Base-by-base conservation (phyloP, 371 early-diverging fungal species). In the Mortierella sp. region DNA sequence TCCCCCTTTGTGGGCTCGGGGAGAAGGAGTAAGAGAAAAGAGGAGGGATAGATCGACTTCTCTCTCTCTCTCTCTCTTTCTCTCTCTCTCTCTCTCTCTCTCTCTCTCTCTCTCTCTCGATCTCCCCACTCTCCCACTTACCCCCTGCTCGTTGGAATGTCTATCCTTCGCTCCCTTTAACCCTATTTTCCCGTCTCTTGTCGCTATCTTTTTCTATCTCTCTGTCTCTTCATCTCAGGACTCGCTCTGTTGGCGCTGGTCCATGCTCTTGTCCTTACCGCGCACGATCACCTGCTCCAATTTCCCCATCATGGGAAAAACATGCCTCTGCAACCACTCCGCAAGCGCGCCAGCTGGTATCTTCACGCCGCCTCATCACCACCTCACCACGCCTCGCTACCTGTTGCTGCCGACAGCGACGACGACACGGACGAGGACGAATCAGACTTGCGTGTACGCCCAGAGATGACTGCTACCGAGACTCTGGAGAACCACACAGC, bases 351-450 rank as follows among this genome's bases (percentile, higher is more conserved):
- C 1, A 72, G 68, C 37, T 70, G 80, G 46, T 72, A 72, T 29
- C 64, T 79, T 19, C 70, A 73, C 23, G 57, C 28, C 37, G 9
- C 37, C 37, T 9, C 37, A 3, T 5, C 37, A 37, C 37, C 37
- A 3, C 37, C 37, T 5, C 37, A 37, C 37, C 37, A 37, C 9
- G 37, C 37, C 37, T 37, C 37, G 9, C 37, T 37, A 21, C 70
- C 62, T 0, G 53, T 57, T 3, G 79, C 46, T 1, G 73, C 69
- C 15, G 80, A 79, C 4, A 73, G 70, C 18, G 80, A 79, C 1
- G 79, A 79, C 29, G 80, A 79, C 12, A 67, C 67, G n/a, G 75
- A 75, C 30, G 71, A 76, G 21, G 71, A 76, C 37, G 76, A 76
- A 55, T 51, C 37, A 45, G 62, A 66, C 15, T 48, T 70, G 12